Base-by-base conservation (phyloP, 768 basidiomycete species). In the Agaricus blazei region DNA sequence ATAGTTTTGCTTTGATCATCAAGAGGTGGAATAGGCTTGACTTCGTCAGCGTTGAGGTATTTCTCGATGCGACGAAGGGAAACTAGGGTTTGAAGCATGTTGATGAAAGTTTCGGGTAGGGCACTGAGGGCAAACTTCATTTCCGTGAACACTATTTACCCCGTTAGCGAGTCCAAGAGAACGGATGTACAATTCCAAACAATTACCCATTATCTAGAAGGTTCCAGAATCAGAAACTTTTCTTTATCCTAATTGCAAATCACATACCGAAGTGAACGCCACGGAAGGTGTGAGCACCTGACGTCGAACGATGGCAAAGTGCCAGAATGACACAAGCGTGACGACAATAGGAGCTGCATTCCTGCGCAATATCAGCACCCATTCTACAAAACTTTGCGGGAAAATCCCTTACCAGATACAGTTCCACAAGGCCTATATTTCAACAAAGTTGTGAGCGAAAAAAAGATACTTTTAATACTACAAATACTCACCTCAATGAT, bases 21-120 rank as follows among this genome's bases (percentile, higher is more conserved):
- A 7, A 89, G 67, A 2, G 84, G 83, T 3, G 75, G 77, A 9
- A 90, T 83, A 1, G 76, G 68, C 1, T 77, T 66, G 14, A 97
- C 84, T 69, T 98, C 94, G 1, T 81, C 79, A 8, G 81, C 77
- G 47, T 81, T 72, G 26, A 97, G 79, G 68, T 95, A 97, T 63
- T 90, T 93, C 66, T 95, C 93, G 57, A 97, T 94, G 49, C 94
- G 90, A 15, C 88, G 84, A 48, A 94, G 74, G 9, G 92, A 94
- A 14, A 97, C 90, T 45, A 90, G 76, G 52, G 84, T 82, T 73
- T 97, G 93, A 6, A 96, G 75, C 73, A 91, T 78, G 63, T 92
- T 90, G 68, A 97, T 92, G 64, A 95, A 85, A 0, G 91, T 93
- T 67, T 95, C 93, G 0, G 94, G 94, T 4, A 97, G 78, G 0